Conservation (phyloP, 768 basidiomycete genomes). For the Hirschioporus abietinus region DNA sequence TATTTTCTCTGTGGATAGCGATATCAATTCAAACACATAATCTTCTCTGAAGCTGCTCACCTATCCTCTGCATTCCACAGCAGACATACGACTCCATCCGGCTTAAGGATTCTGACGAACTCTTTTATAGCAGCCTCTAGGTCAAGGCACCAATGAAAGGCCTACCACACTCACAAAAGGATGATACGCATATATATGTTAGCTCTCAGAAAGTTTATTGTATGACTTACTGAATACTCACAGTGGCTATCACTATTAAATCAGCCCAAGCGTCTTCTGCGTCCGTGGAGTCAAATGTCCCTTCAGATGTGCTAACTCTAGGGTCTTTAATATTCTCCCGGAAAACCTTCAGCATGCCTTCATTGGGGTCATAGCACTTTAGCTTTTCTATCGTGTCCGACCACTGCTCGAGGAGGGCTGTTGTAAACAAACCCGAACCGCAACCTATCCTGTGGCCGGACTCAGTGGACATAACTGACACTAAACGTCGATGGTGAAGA, state of each 20-base stretch:
- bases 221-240: conserved; percentile 22
- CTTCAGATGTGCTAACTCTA: conserved; percentile 50
- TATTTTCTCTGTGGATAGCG: conserved; percentile 44
- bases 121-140: conserved; percentile 67
- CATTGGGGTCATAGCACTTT: conserved; percentile 79
- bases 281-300: conserved; percentile 64
- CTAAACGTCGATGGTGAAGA: too few relatives aligned
- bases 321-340: conserved; percentile 45
- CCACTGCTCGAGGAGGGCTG: conserved; percentile 66
- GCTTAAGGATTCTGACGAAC: conserved; percentile 76
- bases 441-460: conserved; percentile 55
- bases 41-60: conserved; percentile 29
- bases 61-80: conserved; percentile 93
- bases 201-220: background rate
- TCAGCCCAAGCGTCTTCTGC: conserved; percentile 69
- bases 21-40: too few relatives aligned
- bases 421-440: conserved; percentile 87
- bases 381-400: conserved; percentile 44
- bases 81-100: conserved; percentile 61
- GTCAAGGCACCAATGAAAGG: conserved; percentile 92
- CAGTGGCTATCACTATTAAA: conserved; percentile 70
- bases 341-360: conserved; percentile 80
- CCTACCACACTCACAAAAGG: conserved; percentile 37
- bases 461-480: background rate
- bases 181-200: background rate